Base-by-base conservation (phyloP, 148 eudicot species). In the Linanthus parryae region DNA sequence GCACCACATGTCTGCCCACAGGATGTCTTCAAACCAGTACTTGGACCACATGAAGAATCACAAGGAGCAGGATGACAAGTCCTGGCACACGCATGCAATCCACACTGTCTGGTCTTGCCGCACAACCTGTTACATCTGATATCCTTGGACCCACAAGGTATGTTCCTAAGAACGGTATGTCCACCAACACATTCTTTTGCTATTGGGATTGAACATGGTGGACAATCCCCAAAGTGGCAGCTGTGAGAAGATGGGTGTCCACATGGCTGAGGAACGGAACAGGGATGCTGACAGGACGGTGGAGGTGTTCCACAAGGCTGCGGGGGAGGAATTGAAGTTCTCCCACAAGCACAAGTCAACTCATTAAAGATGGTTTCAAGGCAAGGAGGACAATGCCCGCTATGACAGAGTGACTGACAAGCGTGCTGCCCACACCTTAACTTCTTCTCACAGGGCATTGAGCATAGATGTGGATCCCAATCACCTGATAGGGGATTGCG, bases 321-420 rank as follows among this genome's bases (percentile, higher is more conserved):
- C 12, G 99, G 96, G 24, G 99, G 96, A 14, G 91, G 91, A 42
- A 92, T 75, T 48, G 91, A 81, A 39, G 95, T 82, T 63, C 85
- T 81, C 48, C 96, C 96, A 52, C 96, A 92, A 2, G 96, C 85
- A 71, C 99, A 88, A 6, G 91, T 70, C 59, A 88, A 67, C 56
- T 92, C 99, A 7, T 74, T 73, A 39, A 92, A 92, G 47, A 92
- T 81, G 8, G 91, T 87, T 69, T 92, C 99, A 13, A 79, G 68
- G 73, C 99, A 92, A 12, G 94, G 96, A 67, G 99, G 94, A 50
- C 99, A 92, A 46, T 92, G 99, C 9, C 99, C 99, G 62, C 96
- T 84, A 62, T 88, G 96, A 71, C 96, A 92, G 31, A 75, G 65
- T 5, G 85, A 73, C n/a, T 54, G 70, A 23, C 99, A 88, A 9